These are phyloP conservation scores for Holtermannia corniformis DNA, from an alignment of 768 basidiomycete genomes.

Conservation along the genomic window DNA sequence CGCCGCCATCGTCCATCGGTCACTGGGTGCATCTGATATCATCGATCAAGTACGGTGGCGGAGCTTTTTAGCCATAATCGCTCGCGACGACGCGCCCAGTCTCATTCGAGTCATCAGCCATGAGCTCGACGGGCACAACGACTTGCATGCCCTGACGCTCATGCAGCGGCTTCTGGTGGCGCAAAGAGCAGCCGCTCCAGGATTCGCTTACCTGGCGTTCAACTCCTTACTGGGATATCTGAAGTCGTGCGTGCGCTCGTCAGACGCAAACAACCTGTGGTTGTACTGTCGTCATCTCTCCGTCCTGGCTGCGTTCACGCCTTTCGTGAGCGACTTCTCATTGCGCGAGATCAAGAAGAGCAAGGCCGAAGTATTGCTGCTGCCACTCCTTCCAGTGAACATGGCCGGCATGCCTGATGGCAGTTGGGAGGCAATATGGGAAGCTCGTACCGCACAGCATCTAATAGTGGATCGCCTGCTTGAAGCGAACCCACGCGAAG, in stretches of 20 bases:
- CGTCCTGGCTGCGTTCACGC: conserved; percentile 9
- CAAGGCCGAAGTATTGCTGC: conserved; percentile 25
- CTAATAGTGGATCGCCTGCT: conserved; percentile 18
- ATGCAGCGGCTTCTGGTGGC: too few relatives aligned
- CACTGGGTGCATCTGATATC: too few relatives aligned
- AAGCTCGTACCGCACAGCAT: conserved; percentile 26
- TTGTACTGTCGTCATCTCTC: not conserved
- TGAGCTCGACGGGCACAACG: not conserved
- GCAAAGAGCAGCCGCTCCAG: too few relatives aligned
- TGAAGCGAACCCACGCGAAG: conserved; percentile 25
- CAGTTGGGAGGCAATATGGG: conserved; percentile 6
- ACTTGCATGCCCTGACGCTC: too few relatives aligned
- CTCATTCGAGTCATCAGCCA: not conserved
- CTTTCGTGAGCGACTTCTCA: conserved; percentile 16
- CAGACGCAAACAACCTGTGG: not conserved
- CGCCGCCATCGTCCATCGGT: too few relatives aligned
- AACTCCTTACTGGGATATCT: conserved; percentile 26
- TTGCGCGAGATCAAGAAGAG: conserved; percentile 29
- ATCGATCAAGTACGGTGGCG: too few relatives aligned
- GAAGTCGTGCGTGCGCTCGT: conserved; percentile 11
- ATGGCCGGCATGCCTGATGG: conserved; percentile 8
- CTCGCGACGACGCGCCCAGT: not conserved
- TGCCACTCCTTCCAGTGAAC: conserved; percentile 33
- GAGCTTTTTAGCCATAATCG: too few relatives aligned
- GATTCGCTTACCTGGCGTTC: conserved; percentile 21